Evolutionary conservation across 495 filamentous ascomycete genomes (phyloP).

Genomic region (Sabuloglossum arenarium): DNA sequence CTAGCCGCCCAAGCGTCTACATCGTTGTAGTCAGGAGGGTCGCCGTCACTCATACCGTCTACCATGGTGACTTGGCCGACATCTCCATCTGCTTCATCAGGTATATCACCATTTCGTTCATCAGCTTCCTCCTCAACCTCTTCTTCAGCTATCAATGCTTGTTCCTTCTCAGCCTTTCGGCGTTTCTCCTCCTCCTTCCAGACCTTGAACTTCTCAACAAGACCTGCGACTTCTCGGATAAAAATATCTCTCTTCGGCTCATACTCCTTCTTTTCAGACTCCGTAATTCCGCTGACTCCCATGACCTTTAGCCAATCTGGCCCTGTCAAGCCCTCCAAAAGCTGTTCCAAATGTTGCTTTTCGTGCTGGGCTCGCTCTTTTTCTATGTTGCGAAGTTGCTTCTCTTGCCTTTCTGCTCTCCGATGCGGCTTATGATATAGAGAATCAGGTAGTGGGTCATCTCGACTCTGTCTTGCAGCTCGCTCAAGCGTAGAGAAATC

Average conservation of each 20-base stretch:
- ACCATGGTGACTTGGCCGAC: constrained; percentile 12
- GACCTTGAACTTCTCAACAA: constrained; percentile 65
- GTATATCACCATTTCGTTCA: constrained; percentile 17
- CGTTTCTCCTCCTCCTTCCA: constrained; percentile 88
- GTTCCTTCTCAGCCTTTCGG: constrained; percentile 46
- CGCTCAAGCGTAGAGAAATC: constrained; percentile 32
- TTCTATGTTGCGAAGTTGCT: constrained; percentile 81
- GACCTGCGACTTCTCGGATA: constrained; percentile 51
- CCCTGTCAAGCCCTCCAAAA: constrained; percentile 73
- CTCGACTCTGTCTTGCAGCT: constrained; percentile 18
- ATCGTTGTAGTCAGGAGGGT: constrained; percentile 42
- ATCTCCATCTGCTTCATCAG: constrained; percentile 15
- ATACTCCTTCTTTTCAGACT: constrained; percentile 61
- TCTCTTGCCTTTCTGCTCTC: constrained; percentile 70
- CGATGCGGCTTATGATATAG: constrained; percentile 50
- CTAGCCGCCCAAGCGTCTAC: constrained; percentile 51
- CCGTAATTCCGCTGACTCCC: constrained; percentile 75
- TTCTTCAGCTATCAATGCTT: constrained; percentile 21
- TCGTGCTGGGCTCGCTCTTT: constrained; percentile 84
- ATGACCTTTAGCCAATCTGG: constrained; percentile 85
- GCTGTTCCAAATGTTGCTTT: constrained; percentile 63
- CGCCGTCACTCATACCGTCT: constrained; percentile 22
- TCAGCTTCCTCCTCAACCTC: constrained; percentile 23
- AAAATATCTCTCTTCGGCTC: constrained; percentile 73
- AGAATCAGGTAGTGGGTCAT: constrained; percentile 49